phyloP scores from a whole-genome alignment of 352 stramenopile genomes.

The Pythium oligandrum region DNA sequence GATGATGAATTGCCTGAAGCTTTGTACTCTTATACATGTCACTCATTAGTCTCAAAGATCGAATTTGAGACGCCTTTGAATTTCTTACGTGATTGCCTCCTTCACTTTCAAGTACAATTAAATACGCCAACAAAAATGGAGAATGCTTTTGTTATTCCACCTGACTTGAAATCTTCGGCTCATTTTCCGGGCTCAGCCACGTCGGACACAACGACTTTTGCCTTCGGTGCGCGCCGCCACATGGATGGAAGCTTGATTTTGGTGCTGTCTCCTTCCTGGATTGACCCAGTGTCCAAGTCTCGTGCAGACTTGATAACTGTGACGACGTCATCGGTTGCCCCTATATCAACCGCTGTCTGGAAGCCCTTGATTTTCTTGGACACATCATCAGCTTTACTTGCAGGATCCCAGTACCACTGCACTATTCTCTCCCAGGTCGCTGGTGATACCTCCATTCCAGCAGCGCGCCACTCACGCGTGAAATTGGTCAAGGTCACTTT shows the following conservation, averaged over 20 bases:
- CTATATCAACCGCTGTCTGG: slow-evolving; percentile 13
- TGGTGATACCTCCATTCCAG: slow-evolving; percentile 29
- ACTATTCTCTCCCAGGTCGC: slow-evolving; percentile 37
- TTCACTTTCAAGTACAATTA: too few relatives aligned
- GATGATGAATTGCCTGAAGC: too few relatives aligned
- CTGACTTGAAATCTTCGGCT: too few relatives aligned
- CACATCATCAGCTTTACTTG: neutral
- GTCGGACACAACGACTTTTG: neutral
- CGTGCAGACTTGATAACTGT: slow-evolving; percentile 33
- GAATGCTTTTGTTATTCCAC: too few relatives aligned
- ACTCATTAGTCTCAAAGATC: too few relatives aligned
- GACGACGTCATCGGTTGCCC: slow-evolving; percentile 26
- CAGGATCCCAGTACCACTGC: slow-evolving; percentile 58
- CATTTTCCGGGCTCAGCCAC: too few relatives aligned
- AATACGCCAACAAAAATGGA: too few relatives aligned
- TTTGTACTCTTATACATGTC: too few relatives aligned
- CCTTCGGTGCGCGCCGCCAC: slow-evolving; percentile 2
- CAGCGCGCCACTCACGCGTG: slow-evolving; percentile 34
- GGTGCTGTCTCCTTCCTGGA: slow-evolving; percentile 6
- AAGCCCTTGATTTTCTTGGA: neutral
- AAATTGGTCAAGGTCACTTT: slow-evolving; percentile 32
- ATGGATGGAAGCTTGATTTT: slow-evolving; percentile 1
- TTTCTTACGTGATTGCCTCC: too few relatives aligned
- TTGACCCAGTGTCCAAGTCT: slow-evolving; percentile 23
- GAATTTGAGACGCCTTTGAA: too few relatives aligned